Base-by-base conservation (phyloP, 1,139 yeast genomes). In the Kluyveromyces sp. region DNA sequence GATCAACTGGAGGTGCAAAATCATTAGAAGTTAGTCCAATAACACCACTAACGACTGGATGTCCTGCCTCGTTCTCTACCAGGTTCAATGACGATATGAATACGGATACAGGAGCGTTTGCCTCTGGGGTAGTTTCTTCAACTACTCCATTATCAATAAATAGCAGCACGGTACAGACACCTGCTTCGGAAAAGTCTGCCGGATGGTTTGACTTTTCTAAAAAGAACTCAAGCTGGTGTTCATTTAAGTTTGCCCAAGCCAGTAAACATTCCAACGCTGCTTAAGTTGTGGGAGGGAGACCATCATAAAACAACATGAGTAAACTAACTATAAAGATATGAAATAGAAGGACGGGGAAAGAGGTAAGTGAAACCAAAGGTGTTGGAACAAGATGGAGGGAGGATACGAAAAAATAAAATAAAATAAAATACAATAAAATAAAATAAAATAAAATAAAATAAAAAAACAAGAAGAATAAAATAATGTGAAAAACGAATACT, bases 181-280 rank as follows among this genome's bases (percentile, higher is more conserved):
- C 30, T 4, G 26, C 39, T 4, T 26, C 39, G 15, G 27, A 37
- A 4, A 10, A 15, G 36, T 15, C n/a, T 6, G 7, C 39, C 2
- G 31, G 39, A 7, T 41, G 43, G 43, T 41, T 41, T 41, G 43
- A 41, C 15, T 41, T 41, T 35, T 10, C 38, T 15, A 35, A 35
- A 15, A 41, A 35, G 34, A 26, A 41, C 21, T 27, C 27, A 7
- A 34, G 43, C 27, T 41, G 43, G 43, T 35, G 28, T 34, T 28
- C 43, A 27, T 41, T 41, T 26, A 34, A 41, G 27, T 41, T 41
- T 15, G 10, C 38, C 2, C 28, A 21, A 2, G 25, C 39, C 15
- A 28, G 30, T 21, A 26, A 35, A 27, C 7, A 15, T 27, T 7
- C 27, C 26, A 2, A 15, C 15, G 21, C 25, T 3, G n/a, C 27